A percentile compares a stretch with the other conserved stretches of the same genome.
Conservation (phyloP, 345 rosid species). For the Passiflora organensis region DNA sequence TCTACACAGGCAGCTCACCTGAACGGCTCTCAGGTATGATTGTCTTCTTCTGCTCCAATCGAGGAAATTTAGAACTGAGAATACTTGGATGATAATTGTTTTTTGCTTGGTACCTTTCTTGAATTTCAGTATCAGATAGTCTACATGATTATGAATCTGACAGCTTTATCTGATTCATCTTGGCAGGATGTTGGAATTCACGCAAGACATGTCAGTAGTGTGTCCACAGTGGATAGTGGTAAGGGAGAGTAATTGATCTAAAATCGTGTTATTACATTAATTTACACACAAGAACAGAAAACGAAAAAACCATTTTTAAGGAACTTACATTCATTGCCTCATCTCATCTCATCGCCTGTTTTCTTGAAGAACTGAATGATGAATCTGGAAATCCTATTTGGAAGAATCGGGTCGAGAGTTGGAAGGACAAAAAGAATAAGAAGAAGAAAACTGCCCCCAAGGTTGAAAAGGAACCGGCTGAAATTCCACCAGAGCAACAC, state of each 20-base stretch:
- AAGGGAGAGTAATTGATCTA: too few species aligned
- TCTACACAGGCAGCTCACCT: conserved; percentile 46
- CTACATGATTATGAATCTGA: conserved; percentile 14
- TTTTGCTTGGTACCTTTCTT: neutral
- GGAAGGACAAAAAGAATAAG: conserved; percentile 93
- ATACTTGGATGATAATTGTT: neutral
- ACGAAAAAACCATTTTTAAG: too few species aligned
- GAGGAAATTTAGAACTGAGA: neutral
- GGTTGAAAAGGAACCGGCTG: conserved; percentile 45
- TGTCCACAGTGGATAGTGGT: conserved; percentile 92
- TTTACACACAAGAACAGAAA: too few species aligned
- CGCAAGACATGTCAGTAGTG: conserved; percentile 88
- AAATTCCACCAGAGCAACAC: conserved; percentile 77
- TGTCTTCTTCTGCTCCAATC: neutral
- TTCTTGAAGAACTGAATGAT: conserved; percentile 62
- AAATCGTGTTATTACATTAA: too few species aligned
- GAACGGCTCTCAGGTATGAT: conserved; percentile 47
- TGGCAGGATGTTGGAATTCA: conserved; percentile 76
- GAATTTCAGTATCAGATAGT: too few species aligned
- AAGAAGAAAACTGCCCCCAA: conserved; percentile 60
- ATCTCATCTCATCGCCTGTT: conserved; percentile 1
- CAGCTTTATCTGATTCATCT: conserved; percentile 7
- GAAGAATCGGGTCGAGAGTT: conserved; percentile 96
- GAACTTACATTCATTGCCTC: conserved; percentile 1
- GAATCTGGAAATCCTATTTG: conserved; percentile 89